These are phyloP conservation scores for Geotrichum fermentans DNA, from an alignment of 1,139 yeast genomes.

Conservation along the genomic window DNA sequence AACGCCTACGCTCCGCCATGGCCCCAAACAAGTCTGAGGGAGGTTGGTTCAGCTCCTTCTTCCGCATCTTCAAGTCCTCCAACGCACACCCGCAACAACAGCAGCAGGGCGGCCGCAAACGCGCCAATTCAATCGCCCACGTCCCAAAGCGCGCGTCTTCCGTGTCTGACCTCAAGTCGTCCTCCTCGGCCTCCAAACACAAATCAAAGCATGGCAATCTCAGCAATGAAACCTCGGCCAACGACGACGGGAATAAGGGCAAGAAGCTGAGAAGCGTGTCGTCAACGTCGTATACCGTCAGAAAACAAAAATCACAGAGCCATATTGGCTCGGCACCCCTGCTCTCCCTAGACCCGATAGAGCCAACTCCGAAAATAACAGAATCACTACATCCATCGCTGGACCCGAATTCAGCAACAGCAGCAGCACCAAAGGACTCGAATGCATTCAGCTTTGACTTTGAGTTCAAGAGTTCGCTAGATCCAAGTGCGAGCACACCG, in stretches of 20 bases:
- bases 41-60: slow-evolving; percentile 2
- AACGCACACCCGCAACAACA: neutral
- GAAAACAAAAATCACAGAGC: neutral
- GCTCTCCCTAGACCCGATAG: neutral
- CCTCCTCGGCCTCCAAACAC: neutral
- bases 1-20: neutral
- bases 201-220: neutral
- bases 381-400: too few species aligned
- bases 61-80: slow-evolving; percentile 8
- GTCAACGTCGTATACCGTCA: neutral
- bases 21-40: slow-evolving; percentile 2
- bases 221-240: neutral
- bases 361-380: too few species aligned
- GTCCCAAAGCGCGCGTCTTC: slow-evolving; percentile 4
- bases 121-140: neutral
- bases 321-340: neutral
- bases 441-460: neutral
- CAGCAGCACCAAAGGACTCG: neutral
- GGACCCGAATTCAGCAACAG: too few species aligned
- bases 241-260: neutral
- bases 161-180: neutral
- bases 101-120: neutral
- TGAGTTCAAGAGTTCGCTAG: slow-evolving; percentile 3
- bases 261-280: neutral
- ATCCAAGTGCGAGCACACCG: neutral